Base-by-base conservation (phyloP, 495 filamentous ascomycete genomes). In the Aspergillus olivimuriae region DNA sequence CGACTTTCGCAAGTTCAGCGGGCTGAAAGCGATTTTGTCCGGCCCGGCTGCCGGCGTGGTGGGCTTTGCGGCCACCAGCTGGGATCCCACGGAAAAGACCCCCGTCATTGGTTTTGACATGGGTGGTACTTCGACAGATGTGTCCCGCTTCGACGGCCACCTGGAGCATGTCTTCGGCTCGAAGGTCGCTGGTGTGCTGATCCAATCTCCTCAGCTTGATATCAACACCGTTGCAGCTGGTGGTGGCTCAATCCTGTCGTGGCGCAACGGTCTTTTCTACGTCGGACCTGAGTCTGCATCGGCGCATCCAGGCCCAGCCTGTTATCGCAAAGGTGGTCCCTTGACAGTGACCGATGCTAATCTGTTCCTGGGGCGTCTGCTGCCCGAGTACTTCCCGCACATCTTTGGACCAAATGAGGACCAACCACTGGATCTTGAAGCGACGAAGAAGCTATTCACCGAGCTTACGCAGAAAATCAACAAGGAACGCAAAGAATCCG, bases 141-240 rank as follows among this genome's bases (percentile, higher is more conserved):
- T 96, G 4, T 94, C 88, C 17, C 71, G 92, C 19, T 97, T 92
- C 53, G 92, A 91, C 30, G 91, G 92, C 9, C 76, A 91, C 37
- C 89, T 95, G 57, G 92, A 97, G 44, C 92, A 98, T 60, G 92
- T 96, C 0, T 97, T 98, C 48, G 92, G 95, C 57, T 96, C 92
- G 1, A 96, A 91, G 0, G 94, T 94, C 1, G 92, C 92, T 2
- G 92, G 92, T 18, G 88, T 98, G 4, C 88, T 89, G 0, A 94
- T 97, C 24, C 92, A 97, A 53, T 89, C 84, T 0, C 92, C 92
- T 0, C 92, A 97, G 54, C 77, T 98, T 1, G 92, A 98, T 65
- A 96, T 98, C 65, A 97, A 97, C 62, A 98, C 92, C 0, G 91
- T 97, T 22, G 91, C 91, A 15, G 91, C 91, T 15, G 91, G 91